Evolutionary conservation across 345 rosid genomes (phyloP).

Genomic region (Pugionium cornutum): DNA sequence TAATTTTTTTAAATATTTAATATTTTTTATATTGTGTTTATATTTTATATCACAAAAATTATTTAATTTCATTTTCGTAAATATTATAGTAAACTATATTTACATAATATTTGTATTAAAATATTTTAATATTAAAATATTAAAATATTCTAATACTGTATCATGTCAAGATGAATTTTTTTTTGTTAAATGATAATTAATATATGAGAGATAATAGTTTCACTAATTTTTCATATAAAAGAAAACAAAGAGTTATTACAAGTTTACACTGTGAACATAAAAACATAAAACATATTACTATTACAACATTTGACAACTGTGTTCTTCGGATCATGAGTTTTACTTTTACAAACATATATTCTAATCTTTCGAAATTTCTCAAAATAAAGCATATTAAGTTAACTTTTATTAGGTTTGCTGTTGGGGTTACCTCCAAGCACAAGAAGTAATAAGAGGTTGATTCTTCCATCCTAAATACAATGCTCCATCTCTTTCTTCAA

Average conservation of each 20-base stretch:
- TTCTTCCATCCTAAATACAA: constrained; percentile 92
- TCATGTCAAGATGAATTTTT: no score
- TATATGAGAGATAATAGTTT: no score
- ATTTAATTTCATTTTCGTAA: no score
- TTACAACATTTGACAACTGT: constrained; percentile 29
- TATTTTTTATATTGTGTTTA: no score
- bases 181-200: no score
- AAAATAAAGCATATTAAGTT: constrained; percentile 5
- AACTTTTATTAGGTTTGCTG: background rate
- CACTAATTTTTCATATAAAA: no score
- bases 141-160: no score
- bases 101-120: no score
- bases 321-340: constrained; percentile 19
- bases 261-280: constrained; percentile 5
- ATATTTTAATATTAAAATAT: no score
- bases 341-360: constrained; percentile 32
- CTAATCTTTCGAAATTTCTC: constrained; percentile 18
- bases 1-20: no score
- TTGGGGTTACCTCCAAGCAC: constrained; percentile 74
- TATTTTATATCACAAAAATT: no score
- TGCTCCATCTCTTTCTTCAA: constrained; percentile 76
- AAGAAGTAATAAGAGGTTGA: constrained; percentile 62
- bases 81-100: no score
- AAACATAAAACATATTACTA: constrained; percentile 23
- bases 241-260: background rate